Evolutionary conservation across 2,329 filamentous ascomycete species (phyloP).

Genomic region (Didymella sp.): DNA sequence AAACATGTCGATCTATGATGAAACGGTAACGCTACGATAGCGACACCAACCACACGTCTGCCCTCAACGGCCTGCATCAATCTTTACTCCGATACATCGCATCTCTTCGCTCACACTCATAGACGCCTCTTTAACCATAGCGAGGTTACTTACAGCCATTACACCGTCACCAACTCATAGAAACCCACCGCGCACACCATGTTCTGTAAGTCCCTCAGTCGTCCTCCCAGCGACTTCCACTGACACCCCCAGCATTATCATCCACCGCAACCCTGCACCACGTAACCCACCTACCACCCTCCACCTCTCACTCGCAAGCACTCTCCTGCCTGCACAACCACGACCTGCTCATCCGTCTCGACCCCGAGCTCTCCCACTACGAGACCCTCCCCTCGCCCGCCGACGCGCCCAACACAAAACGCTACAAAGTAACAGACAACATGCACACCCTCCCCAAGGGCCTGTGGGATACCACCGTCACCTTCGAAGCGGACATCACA

Average conservation of each 20-base stretch:
- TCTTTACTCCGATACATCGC: no score
- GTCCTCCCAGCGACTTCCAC: neutral
- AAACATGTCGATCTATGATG: constrained; percentile 6
- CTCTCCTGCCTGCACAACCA: constrained; percentile 44
- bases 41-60: constrained; percentile 2
- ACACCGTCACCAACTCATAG: neutral
- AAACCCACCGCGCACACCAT: constrained; percentile 20
- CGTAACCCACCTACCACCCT: constrained; percentile 41
- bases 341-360: constrained; percentile 47
- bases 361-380: constrained; percentile 47
- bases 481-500: constrained; percentile 45
- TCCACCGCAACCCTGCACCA: constrained; percentile 45
- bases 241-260: constrained; percentile 34
- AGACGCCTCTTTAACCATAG: neutral
- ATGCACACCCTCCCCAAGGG: constrained; percentile 48
- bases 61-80: neutral
- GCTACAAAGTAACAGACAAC: constrained; percentile 48
- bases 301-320: constrained; percentile 30
- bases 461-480: constrained; percentile 47
- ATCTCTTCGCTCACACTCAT: neutral
- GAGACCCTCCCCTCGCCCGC: constrained; percentile 33
- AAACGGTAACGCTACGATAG: constrained; percentile 12
- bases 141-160: neutral
- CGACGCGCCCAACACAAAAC: constrained; percentile 35
- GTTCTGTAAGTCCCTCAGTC: constrained; percentile 35